These are phyloP conservation scores for Spergularia bocconei DNA, from an alignment of 148 eudicot genomes.

Conservation along the genomic window DNA sequence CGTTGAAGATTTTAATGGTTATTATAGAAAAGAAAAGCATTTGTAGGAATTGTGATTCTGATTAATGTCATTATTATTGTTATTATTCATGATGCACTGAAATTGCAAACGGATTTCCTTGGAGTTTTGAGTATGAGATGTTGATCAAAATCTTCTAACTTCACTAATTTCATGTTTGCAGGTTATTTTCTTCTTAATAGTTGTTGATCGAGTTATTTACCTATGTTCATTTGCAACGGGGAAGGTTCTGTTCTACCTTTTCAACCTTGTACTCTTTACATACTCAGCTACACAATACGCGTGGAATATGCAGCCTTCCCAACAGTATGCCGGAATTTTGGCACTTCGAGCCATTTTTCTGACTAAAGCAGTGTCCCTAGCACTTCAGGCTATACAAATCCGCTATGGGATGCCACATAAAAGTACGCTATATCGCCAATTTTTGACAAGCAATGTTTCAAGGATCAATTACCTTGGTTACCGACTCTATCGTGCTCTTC, in stretches of 20 bases:
- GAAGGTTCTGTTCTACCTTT: constrained; percentile 84
- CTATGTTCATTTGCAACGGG: constrained; percentile 92
- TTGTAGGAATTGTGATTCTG: not conserved
- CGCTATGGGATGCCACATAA: constrained; percentile 93
- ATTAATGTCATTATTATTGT: not conserved
- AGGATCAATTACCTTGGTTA: constrained; percentile 82
- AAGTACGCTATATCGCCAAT: constrained; percentile 95
- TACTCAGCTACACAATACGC: constrained; percentile 86
- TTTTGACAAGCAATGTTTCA: constrained; percentile 83
- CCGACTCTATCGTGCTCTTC: constrained; percentile 90
- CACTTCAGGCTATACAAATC: constrained; percentile 96
- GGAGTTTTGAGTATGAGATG: not conserved
- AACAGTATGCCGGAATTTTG: constrained; percentile 63
- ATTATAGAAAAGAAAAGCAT: not conserved
- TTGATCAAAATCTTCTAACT: constrained; percentile 1
- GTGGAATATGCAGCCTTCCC: constrained; percentile 79
- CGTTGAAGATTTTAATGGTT: not conserved
- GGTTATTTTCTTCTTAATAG: constrained; percentile 95
- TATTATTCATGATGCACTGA: not conserved
- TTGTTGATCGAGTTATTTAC: constrained; percentile 92
- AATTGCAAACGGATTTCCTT: not conserved
- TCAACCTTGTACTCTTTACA: constrained; percentile 83
- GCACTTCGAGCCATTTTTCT: constrained; percentile 89
- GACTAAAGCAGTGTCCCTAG: constrained; percentile 87
- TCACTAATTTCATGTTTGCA: constrained; percentile 42